These are phyloP conservation scores for Fomes fomentarius DNA, from an alignment of 1,284 basidiomycete genomes.

Conservation along the genomic window DNA sequence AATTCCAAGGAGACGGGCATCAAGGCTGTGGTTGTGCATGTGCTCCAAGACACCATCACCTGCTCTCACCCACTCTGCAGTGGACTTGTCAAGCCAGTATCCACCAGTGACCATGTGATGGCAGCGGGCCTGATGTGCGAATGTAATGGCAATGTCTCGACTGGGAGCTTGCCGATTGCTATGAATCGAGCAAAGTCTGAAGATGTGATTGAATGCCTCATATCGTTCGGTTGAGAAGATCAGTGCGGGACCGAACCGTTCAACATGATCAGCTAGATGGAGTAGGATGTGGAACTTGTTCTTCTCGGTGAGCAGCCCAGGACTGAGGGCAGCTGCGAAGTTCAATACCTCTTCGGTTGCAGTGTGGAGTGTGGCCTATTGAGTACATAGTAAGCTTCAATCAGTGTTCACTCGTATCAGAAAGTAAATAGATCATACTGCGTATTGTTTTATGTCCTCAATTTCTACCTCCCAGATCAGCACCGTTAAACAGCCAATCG, in stretches of 20 bases:
- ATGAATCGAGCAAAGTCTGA: constrained; percentile 21
- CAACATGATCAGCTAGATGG: constrained; percentile 18
- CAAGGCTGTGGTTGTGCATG: too few species aligned
- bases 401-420: constrained; percentile 1
- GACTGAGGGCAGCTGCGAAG: constrained; percentile 9
- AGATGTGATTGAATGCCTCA: constrained; percentile 26
- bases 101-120: constrained; percentile 22
- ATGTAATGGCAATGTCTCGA: constrained; percentile 17
- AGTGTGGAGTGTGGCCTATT: not conserved
- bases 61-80: too few species aligned
- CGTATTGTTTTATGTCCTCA: constrained; percentile 23
- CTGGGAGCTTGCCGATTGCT: constrained; percentile 29
- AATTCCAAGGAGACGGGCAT: too few species aligned
- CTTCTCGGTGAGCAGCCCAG: constrained; percentile 18
- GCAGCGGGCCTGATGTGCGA: constrained; percentile 18
- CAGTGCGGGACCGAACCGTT: constrained; percentile 21
- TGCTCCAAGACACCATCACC: too few species aligned
- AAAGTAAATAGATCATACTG: constrained; percentile 19
- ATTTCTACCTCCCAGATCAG: constrained; percentile 35
- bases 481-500: constrained; percentile 29
- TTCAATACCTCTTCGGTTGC: constrained; percentile 23
- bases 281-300: constrained; percentile 24
- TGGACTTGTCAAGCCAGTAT: constrained; percentile 21
- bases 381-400: too few species aligned
- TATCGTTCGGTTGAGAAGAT: constrained; percentile 28